Evolutionary conservation across 2,329 filamentous ascomycete genomes (phyloP), one percentile per base, ranked within the genome.

Genomic region (Hawksworthiomyces lignivorus): DNA sequence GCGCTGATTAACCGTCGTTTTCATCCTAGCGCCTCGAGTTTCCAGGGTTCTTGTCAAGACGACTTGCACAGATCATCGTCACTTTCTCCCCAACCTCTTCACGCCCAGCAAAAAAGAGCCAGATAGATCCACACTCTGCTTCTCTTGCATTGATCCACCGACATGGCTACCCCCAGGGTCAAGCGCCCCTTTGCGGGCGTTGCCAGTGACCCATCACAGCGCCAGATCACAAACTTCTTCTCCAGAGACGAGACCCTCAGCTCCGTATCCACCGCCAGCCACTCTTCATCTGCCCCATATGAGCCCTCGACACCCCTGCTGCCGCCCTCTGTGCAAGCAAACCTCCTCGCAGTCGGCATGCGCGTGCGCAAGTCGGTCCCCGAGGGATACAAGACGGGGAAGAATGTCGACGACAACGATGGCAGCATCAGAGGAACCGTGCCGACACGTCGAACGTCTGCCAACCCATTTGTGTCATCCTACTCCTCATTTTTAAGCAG

Each of bases 261-360:
- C 45, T 9, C 14, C 34, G 30, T 46, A 17, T 42, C 10, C 31
- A 6, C 14, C 54, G 14, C 50, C 50, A 5, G 24, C 46, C 10
- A 36, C 28, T 42, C 30, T 14, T 17, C 21, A n/a, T 4, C 20
- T 22, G 36, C 8, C 24, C 8, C 8, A 8, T 32, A 24, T 32
- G 28, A 19, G n/a, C 36, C 7, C 24, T 51, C 63, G 58, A 9
- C 62, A 14, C 76, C 78, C 4, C 53, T 60, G 4, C 68, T 89
- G 12, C 80, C 86, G 2, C 62, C 72, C 19, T 70, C 70, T 7
- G 72, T 94, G 24, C 87, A 95, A 62, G 74, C 88, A 27, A 84
- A 84, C 48, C 80, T 97, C n/a, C 71, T 96, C 31, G 86, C 75
- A 54, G 90, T 97, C 50, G 90, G 90, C 54, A 96, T 96, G 88